Evolutionary conservation across 345 rosid genomes (phyloP).

Genomic region (Turritis glabra): DNA sequence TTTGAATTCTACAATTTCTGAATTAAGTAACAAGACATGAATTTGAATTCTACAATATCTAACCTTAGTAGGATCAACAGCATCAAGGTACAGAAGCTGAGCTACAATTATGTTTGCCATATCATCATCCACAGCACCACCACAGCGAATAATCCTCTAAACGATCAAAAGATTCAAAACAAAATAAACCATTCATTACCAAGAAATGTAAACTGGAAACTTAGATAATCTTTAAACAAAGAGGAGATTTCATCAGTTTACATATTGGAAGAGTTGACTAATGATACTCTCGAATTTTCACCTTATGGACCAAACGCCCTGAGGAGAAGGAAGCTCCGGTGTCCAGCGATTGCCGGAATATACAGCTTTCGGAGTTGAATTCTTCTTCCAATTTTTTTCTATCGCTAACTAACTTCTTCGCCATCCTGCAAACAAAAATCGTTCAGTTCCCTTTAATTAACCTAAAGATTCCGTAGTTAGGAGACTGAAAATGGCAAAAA

Average conservation of each 20-base stretch:
- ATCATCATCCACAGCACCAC: slow-evolving; percentile 97
- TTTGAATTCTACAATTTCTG: too few relatives aligned
- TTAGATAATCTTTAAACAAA: not conserved
- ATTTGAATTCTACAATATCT: slow-evolving; percentile 4
- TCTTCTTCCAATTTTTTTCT: too few relatives aligned
- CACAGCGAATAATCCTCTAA: slow-evolving; percentile 95
- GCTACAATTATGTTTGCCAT: slow-evolving; percentile 96
- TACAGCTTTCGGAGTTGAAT: slow-evolving; percentile 48
- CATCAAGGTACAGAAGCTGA: slow-evolving; percentile 97
- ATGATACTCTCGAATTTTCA: slow-evolving; percentile 56
- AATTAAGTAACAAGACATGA: slow-evolving; percentile 6
- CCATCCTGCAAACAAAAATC: slow-evolving; percentile 49
- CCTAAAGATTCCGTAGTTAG: slow-evolving; percentile 8
- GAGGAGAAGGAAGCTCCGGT: slow-evolving; percentile 46
- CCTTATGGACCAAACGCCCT: slow-evolving; percentile 95
- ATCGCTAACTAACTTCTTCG: slow-evolving; percentile 49
- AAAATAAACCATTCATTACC: not conserved
- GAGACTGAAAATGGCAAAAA: slow-evolving; percentile 17
- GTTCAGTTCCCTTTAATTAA: not conserved
- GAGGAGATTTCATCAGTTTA: slow-evolving; percentile 26
- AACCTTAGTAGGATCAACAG: slow-evolving; percentile 88
- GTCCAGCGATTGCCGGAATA: slow-evolving; percentile 52
- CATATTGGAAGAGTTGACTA: slow-evolving; percentile 89
- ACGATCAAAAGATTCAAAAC: slow-evolving; percentile 1
- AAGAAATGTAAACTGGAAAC: slow-evolving; percentile 7